Base-by-base conservation (phyloP, 371 early-diverging fungal genomes). In the Circinella minor region DNA sequence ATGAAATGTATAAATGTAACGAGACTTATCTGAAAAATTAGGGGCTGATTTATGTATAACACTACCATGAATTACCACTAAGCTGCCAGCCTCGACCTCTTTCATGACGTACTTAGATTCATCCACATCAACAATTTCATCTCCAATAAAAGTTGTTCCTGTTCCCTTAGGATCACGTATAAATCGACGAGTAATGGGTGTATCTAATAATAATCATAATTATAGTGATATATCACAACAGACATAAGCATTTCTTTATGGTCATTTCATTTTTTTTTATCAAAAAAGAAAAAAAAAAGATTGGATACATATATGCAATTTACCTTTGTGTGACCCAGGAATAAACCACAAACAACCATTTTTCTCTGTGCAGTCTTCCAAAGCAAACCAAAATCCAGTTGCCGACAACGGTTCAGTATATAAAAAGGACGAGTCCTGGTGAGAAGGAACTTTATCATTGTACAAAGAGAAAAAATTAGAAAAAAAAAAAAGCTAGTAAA, bases 1-100 rank as follows among this genome's bases (percentile, higher is more conserved):
- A 73, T 98, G 98, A 83, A 97, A 98, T 1, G 98, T 97, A 78
- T 98, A 98, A 51, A 95, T 94, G 76, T 87, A 94, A 9, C 98
- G 89, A 17, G 92, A 90, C 69, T 90, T 85, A 55, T 76, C 71
- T n/a, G 95, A 94, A 34, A 69, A 67, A 77, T 98, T 98, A 61
- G 90, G 90, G 14, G 86, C 88, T 0, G 94, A 94, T 72, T 92
- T 90, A 76, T 96, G 97, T 55, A 94, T 73, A 6, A 96, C 93
- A 15, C 90, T 89, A 6, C 98, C 98, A 71, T 98, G 96, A 61
- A 98, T 94, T 48, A 97, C 81, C 11, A 96, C 96, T 46, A 96
- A 76, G 1, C 95, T 87, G 3, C 83, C 81, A 55, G 78, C 77
- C 36, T 81, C 77, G 10, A 81, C 82, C 61, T 83, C 80, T 11